phyloP scores from a whole-genome alignment of 1,139 yeast genomes.

The Kluyveromyces sp. region DNA sequence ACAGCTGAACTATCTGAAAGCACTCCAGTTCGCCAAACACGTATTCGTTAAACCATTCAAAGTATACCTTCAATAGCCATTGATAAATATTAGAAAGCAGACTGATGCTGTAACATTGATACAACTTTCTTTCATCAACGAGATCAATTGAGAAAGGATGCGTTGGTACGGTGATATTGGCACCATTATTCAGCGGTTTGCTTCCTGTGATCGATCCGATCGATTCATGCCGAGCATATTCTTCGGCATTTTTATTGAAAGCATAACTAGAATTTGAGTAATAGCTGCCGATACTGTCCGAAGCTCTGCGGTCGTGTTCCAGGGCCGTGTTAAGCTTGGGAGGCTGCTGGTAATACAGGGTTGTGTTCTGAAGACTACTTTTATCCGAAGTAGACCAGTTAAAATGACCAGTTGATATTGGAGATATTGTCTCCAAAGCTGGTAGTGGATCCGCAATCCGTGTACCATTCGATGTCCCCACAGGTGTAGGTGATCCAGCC shows the following conservation, averaged over 20 bases:
- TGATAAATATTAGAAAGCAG: slow-evolving; percentile 44
- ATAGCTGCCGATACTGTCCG: slow-evolving; percentile 28
- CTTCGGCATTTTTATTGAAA: slow-evolving; percentile 22
- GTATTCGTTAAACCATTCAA: slow-evolving; percentile 37
- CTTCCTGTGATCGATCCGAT: slow-evolving; percentile 29
- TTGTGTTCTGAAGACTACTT: slow-evolving; percentile 7
- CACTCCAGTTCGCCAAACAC: slow-evolving; percentile 45
- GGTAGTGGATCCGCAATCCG: neutral
- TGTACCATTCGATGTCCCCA: neutral
- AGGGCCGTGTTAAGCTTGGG: slow-evolving; percentile 13
- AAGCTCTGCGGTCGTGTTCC: slow-evolving; percentile 21
- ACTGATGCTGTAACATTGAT: slow-evolving; percentile 46
- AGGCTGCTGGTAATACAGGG: slow-evolving; percentile 13
- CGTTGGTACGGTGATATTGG: slow-evolving; percentile 46
- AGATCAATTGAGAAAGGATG: slow-evolving; percentile 51
- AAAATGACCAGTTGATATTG: slow-evolving; percentile 6
- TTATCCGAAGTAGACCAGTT: slow-evolving; percentile 6
- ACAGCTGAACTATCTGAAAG: slow-evolving; percentile 50
- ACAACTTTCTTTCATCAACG: slow-evolving; percentile 44
- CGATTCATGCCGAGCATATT: slow-evolving; percentile 27
- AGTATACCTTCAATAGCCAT: slow-evolving; percentile 39
- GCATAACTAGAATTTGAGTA: slow-evolving; percentile 31
- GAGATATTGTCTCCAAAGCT: neutral
- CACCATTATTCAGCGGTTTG: slow-evolving; percentile 43
- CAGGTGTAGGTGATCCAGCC: neutral